A percentile compares a stretch with the other conserved stretches of the same genome.
These are phyloP conservation scores for Eucalyptus brandiana DNA, from an alignment of 345 rosid species.

Conservation along the genomic window DNA sequence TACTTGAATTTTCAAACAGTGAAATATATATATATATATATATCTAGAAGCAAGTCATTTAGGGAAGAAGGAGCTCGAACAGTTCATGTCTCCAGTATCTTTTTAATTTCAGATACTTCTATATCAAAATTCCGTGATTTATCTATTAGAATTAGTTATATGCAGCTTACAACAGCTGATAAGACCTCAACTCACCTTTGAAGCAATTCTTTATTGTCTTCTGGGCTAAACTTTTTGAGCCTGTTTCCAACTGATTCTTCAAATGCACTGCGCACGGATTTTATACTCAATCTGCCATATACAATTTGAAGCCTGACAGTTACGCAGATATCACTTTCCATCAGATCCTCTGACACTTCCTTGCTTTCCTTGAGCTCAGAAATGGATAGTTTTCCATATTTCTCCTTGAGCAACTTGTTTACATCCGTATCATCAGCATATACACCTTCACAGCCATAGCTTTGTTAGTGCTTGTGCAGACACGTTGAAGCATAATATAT, in stretches of 20 bases:
- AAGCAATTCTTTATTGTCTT: constrained; percentile 57
- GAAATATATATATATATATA: not conserved
- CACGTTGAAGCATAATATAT: not conserved
- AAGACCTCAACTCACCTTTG: constrained; percentile 34
- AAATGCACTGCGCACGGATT: constrained; percentile 69
- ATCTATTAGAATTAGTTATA: not conserved
- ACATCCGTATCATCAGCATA: constrained; percentile 58
- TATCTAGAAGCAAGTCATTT: not conserved
- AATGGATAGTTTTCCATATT: constrained; percentile 40
- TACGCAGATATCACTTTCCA: constrained; percentile 56
- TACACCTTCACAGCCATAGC: constrained; percentile 28
- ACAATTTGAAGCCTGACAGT: constrained; percentile 80
- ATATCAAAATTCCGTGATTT: not conserved
- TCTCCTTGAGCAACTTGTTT: constrained; percentile 45
- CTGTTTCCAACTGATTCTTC: constrained; percentile 82
- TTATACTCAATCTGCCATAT: constrained; percentile 55
- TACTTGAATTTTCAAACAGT: not conserved
- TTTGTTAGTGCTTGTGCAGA: not conserved
- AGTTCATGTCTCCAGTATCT: not conserved
- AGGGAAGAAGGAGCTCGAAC: not conserved
- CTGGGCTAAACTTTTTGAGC: constrained; percentile 56
- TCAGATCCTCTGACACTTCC: constrained; percentile 36
- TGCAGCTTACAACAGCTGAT: not conserved
- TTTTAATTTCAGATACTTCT: not conserved
- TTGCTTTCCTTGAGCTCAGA: constrained; percentile 49